Base-by-base conservation (phyloP, 148 eudicot genomes). In the Drosera capensis region DNA sequence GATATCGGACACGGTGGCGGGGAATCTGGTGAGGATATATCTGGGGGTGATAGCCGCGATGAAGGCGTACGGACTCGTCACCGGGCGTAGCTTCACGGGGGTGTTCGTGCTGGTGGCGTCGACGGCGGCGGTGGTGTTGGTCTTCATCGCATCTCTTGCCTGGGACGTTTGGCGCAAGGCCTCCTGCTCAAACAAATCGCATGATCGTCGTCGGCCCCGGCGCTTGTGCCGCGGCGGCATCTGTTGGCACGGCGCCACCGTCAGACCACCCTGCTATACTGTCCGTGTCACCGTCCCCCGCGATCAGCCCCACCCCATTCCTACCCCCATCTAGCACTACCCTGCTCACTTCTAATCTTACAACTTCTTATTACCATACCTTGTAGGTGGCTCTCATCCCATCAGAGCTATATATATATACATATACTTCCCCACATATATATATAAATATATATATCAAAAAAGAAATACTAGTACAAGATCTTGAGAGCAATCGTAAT, bases 211-310 rank as follows among this genome's bases (percentile, higher is more conserved):
- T n/a, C n/a, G n/a, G n/a, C n/a, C n/a, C n/a, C n/a, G n/a, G n/a
- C n/a, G n/a, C n/a, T 55, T 53, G 38, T 78, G 93, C n/a, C 72
- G 69, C 5, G 93, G 93, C 7, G 93, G 93, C n/a, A 78, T 82
- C 25, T 78, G 93, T 43, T 82, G 93, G 86, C 93, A 82, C 48
- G 86, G 86, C 14, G 90, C 73, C 18, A 80, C 84, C 6, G 84
- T 73, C 25, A 78, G 70, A 39, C 71, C 90, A 5, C 90, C 90
- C n/a, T n/a, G n/a, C n/a, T n/a, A n/a, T n/a, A n/a, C n/a, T n/a
- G n/a, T n/a, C n/a, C n/a, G n/a, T n/a, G n/a, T n/a, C n/a, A n/a
- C n/a, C n/a, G n/a, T n/a, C n/a, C n/a, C n/a, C n/a, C n/a, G n/a
- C n/a, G n/a, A n/a, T n/a, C n/a, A n/a, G n/a, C n/a, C n/a, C n/a